phyloP scores from a whole-genome alignment of 805 yeast genomes.

The Metschnikowia henanensis region DNA sequence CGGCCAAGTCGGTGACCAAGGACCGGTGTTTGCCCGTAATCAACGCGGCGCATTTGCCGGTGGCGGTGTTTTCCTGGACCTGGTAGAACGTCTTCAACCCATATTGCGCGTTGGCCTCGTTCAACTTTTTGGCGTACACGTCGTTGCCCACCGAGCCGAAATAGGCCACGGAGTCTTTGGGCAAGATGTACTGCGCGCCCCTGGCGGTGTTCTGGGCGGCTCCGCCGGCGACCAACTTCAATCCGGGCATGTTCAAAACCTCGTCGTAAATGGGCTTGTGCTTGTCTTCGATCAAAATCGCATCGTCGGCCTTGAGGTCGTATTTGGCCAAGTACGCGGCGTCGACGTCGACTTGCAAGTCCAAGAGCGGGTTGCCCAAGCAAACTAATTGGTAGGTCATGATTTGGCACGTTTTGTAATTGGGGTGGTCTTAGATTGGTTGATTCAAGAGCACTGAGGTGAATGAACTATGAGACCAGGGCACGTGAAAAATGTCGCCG shows the following conservation, averaged over 20 bases:
- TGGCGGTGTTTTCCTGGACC: conserved; percentile 71
- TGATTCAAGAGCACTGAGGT: neutral
- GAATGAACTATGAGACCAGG: neutral
- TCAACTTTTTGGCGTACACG: conserved; percentile 75
- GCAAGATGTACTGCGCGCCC: conserved; percentile 94
- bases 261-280: conserved; percentile 88
- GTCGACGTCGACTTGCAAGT: conserved; percentile 76
- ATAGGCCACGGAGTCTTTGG: conserved; percentile 79
- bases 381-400: conserved; percentile 75
- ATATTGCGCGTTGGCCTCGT: conserved; percentile 80
- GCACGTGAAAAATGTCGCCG: too few relatives aligned
- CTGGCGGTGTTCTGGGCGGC: conserved; percentile 99
- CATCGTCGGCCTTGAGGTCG: conserved; percentile 86
- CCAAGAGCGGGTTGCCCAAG: conserved; percentile 91
- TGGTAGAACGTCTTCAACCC: conserved; percentile 88
- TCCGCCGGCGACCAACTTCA: conserved; percentile 91
- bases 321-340: conserved; percentile 74
- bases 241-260: conserved; percentile 57
- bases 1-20: conserved; percentile 92
- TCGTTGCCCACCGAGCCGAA: conserved; percentile 97
- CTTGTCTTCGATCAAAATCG: conserved; percentile 81
- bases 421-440: too few relatives aligned
- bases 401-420: too few relatives aligned
- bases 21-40: conserved; percentile 89
- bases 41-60: conserved; percentile 98